Evolutionary conservation across 345 rosid genomes (phyloP).

Genomic region (Ricinus communis): DNA sequence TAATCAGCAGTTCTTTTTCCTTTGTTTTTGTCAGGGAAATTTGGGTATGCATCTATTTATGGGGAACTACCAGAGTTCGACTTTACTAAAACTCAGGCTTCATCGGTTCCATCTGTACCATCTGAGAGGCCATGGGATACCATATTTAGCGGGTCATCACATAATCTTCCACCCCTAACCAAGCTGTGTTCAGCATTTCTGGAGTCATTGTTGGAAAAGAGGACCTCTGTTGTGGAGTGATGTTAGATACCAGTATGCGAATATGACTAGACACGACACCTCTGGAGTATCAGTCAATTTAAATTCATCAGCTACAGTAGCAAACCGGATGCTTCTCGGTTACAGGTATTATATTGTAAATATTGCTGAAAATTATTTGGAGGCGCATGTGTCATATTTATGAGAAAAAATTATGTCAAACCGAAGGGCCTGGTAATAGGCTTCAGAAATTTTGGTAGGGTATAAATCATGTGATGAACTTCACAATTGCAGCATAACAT

Average conservation of each 20-base stretch:
- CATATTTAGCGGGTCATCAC: conserved; percentile 75
- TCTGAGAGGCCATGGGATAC: conserved; percentile 87
- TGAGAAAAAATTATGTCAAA: not conserved
- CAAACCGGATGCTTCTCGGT: not conserved
- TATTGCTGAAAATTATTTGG: not conserved
- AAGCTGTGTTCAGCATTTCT: conserved; percentile 67
- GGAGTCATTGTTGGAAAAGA: conserved; percentile 77
- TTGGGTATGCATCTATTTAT: conserved; percentile 72
- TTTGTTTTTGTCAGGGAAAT: conserved; percentile 33
- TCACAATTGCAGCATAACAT: no score
- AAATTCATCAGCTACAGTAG: not conserved
- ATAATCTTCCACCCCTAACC: conserved; percentile 78
- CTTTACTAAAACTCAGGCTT: conserved; percentile 35
- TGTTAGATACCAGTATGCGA: not conserved
- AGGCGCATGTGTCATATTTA: not conserved
- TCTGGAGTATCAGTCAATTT: no score
- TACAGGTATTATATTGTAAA: not conserved
- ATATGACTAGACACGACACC: no score
- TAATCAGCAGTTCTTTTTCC: not conserved
- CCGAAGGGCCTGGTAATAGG: not conserved
- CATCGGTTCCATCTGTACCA: conserved; percentile 40
- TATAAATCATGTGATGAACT: no score
- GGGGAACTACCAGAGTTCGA: conserved; percentile 63
- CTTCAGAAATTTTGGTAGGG: conserved; percentile 10
- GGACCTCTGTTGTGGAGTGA: conserved; percentile 52